Evolutionary conservation across 345 rosid species (phyloP), one percentile per base, ranked within the genome.

Genomic region (Ceriops decandra): DNA sequence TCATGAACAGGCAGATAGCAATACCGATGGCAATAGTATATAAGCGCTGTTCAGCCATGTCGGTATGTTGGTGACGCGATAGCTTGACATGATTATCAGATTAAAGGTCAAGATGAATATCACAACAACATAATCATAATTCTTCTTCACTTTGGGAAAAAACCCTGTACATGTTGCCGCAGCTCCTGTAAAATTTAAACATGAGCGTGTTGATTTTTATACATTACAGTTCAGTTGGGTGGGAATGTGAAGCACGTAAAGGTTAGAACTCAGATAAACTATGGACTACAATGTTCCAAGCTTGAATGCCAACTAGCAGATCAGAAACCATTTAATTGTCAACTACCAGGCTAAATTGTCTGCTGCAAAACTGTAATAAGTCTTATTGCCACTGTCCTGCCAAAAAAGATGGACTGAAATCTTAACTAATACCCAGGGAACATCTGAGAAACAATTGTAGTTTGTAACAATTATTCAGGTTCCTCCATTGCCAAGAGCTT

Each of bases 31-130:
- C 89, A 31, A 93, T 89, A 60, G 90, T 89, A 76, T 77, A 83
- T 66, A 91, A 58, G 17, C 96, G 86, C 2, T 89, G 78, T 0
- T 85, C 84, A n/a, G 97, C 97, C 7, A 93, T 79, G 59, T 85
- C 58, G 89, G 20, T 4, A 89, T 89, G 62, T 88, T 81, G 36
- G 63, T 82, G 5, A 84, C 85, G 0, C 93, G 82, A 77, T 81
- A 93, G 72, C 97, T 88, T 21, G 97, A 89, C 6, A 89, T 89
- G 0, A 96, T 89, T 69, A 93, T 87, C 64, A 93, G 62, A 74
- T 88, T 88, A 61, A 89, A 93, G 10, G 97, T 91, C 80, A 91
- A 69, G 36, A 93, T 84, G 80, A 93, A 93, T 69, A 93, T 88
- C 71, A 93, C 85, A 5, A 91, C 91, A 2, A 96, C 96, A 46